Evolutionary conservation across 495 filamentous ascomycete genomes (phyloP).

Genomic region (Neurospora hispaniola): DNA sequence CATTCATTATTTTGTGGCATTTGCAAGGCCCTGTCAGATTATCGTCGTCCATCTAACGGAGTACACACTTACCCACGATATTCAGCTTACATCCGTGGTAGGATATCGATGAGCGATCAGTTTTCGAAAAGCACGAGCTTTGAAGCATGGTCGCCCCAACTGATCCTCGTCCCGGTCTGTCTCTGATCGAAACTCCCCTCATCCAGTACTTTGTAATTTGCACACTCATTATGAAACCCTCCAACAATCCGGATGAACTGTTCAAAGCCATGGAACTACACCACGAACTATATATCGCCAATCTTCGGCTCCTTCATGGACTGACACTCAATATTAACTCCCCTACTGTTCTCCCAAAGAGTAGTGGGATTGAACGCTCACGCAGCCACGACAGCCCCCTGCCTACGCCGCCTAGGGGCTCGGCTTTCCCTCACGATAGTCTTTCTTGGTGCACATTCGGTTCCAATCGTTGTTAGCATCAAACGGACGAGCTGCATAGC

Average conservation of each 20-base stretch:
- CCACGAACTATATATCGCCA: slow-evolving; percentile 26
- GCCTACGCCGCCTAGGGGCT: slow-evolving; percentile 7
- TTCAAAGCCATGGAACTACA: slow-evolving; percentile 24
- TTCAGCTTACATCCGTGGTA: neutral
- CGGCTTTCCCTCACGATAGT: slow-evolving; percentile 8
- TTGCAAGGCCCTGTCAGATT: too few relatives aligned
- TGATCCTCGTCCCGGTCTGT: neutral
- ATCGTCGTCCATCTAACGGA: neutral
- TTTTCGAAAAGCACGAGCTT: neutral
- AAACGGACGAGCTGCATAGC: slow-evolving; percentile 22
- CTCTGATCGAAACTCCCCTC: neutral
- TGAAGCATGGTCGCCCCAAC: neutral
- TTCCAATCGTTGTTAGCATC: neutral
- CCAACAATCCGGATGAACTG: slow-evolving; percentile 19
- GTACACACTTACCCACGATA: neutral
- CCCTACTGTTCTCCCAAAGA: neutral
- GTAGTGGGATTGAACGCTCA: slow-evolving; percentile 2
- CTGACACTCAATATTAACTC: slow-evolving; percentile 6
- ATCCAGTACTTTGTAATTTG: neutral
- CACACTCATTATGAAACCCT: neutral
- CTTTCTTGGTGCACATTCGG: neutral
- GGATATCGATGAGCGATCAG: neutral
- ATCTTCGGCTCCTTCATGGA: slow-evolving; percentile 24
- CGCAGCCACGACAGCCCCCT: slow-evolving; percentile 3
- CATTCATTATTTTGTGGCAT: neutral